Evolutionary conservation across 345 rosid genomes (phyloP), one percentile per base, ranked within the genome.

Genomic region (Eutrema heterophyllum): DNA sequence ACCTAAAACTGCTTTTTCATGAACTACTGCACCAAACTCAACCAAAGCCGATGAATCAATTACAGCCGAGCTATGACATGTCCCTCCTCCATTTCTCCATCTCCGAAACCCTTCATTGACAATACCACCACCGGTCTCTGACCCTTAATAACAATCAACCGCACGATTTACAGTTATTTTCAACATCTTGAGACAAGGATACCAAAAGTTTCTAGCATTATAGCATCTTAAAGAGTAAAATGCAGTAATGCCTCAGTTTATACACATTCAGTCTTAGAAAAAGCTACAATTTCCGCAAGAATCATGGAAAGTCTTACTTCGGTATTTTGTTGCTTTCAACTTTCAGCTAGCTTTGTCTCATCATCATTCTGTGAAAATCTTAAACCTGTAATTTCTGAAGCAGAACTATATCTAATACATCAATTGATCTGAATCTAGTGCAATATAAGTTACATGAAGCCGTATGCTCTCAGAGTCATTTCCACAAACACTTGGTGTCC

Each of bases 71-170:
- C 68, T 64, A 75, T 92, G 94, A 63, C 85, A 81, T 27, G 18
- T 53, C 27, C 92, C 96, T 80, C 86, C 91, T 26, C 95, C 93
- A 71, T 87, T 83, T 55, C 46, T 6, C 88, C 93, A 90, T 64
- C 73, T 80, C 9, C 58, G 63, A 68, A 82, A 88, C 26, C 76
- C 84, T 29, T 2, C 77, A 2, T 8, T 24, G 65, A 44, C 65
- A n/a, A 29, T 12, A 61, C 41, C 64, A 2, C 62, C 77, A 41
- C 7, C 13, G 38, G 54, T 81, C 53, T 70, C 89, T 75, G 53
- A 70, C 18, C 59, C 59, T 70, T 59, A 7, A 49, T n/a, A 71
- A 49, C 5, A 71, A 71, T 51, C 26, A 50, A 29, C 15, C 2
- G 0, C 14, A 56, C 7, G 44, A 32, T 32, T 55, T 12, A 8